Conservation (phyloP, 208 protist species). For the Trypanosoma theileri region DNA sequence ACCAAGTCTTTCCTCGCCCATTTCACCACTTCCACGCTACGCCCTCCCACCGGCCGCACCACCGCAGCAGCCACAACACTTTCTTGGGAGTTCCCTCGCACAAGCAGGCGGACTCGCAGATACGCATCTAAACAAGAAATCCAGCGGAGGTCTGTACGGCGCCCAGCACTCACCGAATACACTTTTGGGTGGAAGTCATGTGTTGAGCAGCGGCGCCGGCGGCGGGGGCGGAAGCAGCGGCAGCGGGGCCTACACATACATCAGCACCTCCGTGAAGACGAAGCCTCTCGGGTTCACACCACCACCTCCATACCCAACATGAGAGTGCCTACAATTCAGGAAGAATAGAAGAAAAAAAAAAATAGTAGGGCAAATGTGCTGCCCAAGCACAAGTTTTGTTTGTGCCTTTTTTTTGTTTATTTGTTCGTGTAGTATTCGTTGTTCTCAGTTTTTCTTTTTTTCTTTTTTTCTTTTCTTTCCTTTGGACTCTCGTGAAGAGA, state of each 20-base stretch:
- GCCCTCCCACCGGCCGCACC: constrained; percentile 59
- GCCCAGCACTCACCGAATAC: not conserved
- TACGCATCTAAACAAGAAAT: constrained; percentile 36
- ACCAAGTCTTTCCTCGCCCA: constrained; percentile 47
- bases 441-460: too few species aligned
- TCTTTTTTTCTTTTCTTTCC: too few species aligned
- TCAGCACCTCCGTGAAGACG: constrained; percentile 24
- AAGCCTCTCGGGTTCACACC: constrained; percentile 1
- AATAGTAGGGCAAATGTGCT: too few species aligned
- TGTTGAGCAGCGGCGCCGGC: constrained; percentile 20
- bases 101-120: constrained; percentile 27
- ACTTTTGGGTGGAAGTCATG: constrained; percentile 18
- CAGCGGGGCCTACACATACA: constrained; percentile 27
- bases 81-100: constrained; percentile 27
- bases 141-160: constrained; percentile 1
- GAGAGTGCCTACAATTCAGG: not conserved
- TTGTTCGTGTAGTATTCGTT: too few species aligned
- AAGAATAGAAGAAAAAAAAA: not conserved
- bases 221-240: not conserved
- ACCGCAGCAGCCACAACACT: constrained; percentile 27
- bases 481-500: too few species aligned
- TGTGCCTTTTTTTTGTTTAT: too few species aligned
- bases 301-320: constrained; percentile 26
- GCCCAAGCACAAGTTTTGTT: too few species aligned
- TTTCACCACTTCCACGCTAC: constrained; percentile 79